Percentiles rank a stretch among this genome's conserved stretches.
These are phyloP conservation scores for Wickerhamiella kazuoi DNA, from an alignment of 805 yeast genomes.

Conservation along the genomic window DNA sequence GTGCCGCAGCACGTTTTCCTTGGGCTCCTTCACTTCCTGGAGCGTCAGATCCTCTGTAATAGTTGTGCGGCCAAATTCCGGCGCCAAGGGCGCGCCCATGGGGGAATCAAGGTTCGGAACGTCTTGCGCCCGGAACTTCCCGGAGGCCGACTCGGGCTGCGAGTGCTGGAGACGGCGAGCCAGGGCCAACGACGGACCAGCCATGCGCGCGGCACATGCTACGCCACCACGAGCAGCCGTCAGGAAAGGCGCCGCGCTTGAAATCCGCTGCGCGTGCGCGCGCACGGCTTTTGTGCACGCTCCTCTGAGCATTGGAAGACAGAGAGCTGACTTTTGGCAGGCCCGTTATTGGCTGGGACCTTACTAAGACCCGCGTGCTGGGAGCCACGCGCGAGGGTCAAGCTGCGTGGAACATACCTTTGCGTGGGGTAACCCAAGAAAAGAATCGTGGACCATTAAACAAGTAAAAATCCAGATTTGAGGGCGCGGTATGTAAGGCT, in stretches of 20 bases:
- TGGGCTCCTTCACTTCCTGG: slow-evolving; percentile 12
- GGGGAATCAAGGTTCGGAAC: slow-evolving; percentile 13
- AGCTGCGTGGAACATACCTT: no score
- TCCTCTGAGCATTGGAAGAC: slow-evolving; percentile 1
- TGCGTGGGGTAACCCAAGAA: no score
- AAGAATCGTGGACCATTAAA: no score
- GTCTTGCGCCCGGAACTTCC: slow-evolving; percentile 7
- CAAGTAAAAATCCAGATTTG: no score
- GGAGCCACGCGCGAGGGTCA: no score
- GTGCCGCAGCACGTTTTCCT: slow-evolving; percentile 46
- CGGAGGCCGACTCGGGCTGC: not conserved
- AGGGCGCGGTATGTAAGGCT: no score
- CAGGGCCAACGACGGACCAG: no score
- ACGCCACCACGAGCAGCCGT: no score
- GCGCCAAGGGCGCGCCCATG: slow-evolving; percentile 19
- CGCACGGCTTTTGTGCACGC: not conserved
- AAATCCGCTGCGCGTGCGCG: not conserved
- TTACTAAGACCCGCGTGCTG: not conserved
- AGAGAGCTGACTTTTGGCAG: not conserved
- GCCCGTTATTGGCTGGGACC: not conserved
- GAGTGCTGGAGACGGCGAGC: not conserved
- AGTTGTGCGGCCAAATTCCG: slow-evolving; percentile 17
- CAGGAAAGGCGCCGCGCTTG: no score
- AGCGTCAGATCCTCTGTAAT: slow-evolving; percentile 18
- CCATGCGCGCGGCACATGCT: no score